These are phyloP conservation scores for Rhinocladiella mackenziei DNA, from an alignment of 2,329 filamentous ascomycete species.

Conservation along the genomic window DNA sequence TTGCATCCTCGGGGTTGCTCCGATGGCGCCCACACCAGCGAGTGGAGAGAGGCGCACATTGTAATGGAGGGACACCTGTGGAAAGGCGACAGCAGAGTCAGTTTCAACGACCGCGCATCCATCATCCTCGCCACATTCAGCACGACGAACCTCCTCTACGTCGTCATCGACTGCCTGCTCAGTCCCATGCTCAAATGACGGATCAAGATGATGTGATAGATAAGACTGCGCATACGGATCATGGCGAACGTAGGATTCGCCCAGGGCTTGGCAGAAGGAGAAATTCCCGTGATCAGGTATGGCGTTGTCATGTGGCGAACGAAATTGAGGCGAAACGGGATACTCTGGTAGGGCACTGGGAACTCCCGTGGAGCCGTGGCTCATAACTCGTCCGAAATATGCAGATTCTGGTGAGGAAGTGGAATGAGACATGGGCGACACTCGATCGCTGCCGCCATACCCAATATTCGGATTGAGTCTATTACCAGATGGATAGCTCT, in stretches of 20 bases:
- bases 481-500: not conserved
- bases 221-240: slow-evolving; percentile 2
- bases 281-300: slow-evolving; percentile 8
- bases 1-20: slow-evolving; percentile 70
- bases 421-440: slow-evolving; percentile 15
- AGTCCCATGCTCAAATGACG: not conserved
- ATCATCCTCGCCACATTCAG: slow-evolving; percentile 16
- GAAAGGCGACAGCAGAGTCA: slow-evolving; percentile 8
- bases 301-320: slow-evolving; percentile 6
- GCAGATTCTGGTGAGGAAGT: slow-evolving; percentile 12
- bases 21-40: slow-evolving; percentile 40
- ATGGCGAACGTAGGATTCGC: slow-evolving; percentile 1
- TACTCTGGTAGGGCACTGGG: slow-evolving; percentile 1
- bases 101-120: slow-evolving; percentile 18
- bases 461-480: slow-evolving; percentile 1
- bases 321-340: slow-evolving; percentile 10
- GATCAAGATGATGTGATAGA: slow-evolving; percentile 3
- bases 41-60: slow-evolving; percentile 21
- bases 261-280: slow-evolving; percentile 2
- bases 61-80: slow-evolving; percentile 13
- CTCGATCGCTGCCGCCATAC: slow-evolving; percentile 3
- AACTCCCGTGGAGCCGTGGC: slow-evolving; percentile 7
- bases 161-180: slow-evolving; percentile 26
- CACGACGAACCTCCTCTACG: slow-evolving; percentile 30
- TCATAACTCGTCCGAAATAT: slow-evolving; percentile 17